These are phyloP conservation scores for Sugiyamaella qingdaonensis DNA, from an alignment of 805 yeast genomes.

Conservation along the genomic window DNA sequence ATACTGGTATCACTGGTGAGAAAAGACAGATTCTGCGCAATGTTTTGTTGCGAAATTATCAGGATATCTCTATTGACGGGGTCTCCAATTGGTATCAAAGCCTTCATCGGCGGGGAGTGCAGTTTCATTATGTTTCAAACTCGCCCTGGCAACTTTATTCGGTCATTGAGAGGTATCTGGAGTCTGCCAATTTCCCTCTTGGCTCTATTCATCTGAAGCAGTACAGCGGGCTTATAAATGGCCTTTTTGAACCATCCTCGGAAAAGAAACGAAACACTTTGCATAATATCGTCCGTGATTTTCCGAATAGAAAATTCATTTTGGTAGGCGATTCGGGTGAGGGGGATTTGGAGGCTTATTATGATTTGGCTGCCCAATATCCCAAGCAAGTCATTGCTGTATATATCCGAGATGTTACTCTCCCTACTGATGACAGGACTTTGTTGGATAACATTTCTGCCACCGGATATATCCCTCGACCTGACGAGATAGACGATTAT, in stretches of 20 bases:
- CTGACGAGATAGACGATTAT: conserved; percentile 23
- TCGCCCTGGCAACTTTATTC: conserved; percentile 88
- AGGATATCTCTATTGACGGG: conserved; percentile 68
- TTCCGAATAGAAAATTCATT: conserved; percentile 71
- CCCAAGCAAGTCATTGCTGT: conserved; percentile 70
- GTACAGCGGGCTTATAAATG: conserved; percentile 74
- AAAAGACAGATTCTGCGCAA: conserved; percentile 78
- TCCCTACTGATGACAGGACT: conserved; percentile 29
- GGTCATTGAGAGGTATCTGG: conserved; percentile 54
- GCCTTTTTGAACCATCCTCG: conserved; percentile 81
- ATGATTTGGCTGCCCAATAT: conserved; percentile 54
- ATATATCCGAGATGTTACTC: conserved; percentile 67
- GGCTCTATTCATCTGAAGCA: conserved; percentile 87
- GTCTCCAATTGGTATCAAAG: conserved; percentile 67
- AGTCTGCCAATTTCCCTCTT: conserved; percentile 54
- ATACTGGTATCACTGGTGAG: conserved; percentile 87
- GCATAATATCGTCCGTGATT: conserved; percentile 60
- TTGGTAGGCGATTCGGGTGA: conserved; percentile 96
- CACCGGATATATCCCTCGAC: conserved; percentile 30
- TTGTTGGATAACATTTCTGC: conserved; percentile 26
- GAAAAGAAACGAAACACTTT: conserved; percentile 72
- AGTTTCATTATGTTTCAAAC: conserved; percentile 92
- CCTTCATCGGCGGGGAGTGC: conserved; percentile 44
- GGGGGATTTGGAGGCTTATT: conserved; percentile 87
- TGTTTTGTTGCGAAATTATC: conserved; percentile 62